Conservation (phyloP, 306 rosid species). For the Trifolium dubium region DNA sequence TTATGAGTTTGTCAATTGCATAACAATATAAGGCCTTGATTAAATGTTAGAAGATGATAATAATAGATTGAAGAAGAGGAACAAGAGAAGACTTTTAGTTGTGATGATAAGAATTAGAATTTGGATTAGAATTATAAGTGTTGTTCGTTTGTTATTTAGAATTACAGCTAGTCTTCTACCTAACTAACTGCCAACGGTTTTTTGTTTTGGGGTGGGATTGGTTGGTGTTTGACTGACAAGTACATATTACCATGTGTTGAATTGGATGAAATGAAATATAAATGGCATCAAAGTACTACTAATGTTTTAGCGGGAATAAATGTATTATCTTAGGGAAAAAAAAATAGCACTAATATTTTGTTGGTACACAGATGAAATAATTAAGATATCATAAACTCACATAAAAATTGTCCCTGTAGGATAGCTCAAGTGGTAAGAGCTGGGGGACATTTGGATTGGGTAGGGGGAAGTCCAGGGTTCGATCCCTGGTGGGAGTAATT, state of each 20-base stretch:
- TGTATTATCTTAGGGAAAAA: too few species aligned
- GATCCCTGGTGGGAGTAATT: too few species aligned
- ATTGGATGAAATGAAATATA: not conserved
- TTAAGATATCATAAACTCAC: too few species aligned
- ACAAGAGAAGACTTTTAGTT: constrained; percentile 10
- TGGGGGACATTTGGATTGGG: too few species aligned
- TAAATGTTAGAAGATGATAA: not conserved
- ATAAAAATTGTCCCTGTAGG: too few species aligned
- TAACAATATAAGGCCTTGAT: not conserved
- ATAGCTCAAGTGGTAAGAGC: too few species aligned
- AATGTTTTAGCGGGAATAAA: too few species aligned
- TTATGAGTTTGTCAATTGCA: not conserved
- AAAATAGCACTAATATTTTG: too few species aligned
- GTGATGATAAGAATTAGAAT: constrained; percentile 8
- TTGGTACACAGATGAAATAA: too few species aligned
- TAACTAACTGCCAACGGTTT: not conserved
- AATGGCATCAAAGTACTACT: too few species aligned
- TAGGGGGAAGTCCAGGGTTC: too few species aligned
- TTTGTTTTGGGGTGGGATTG: not conserved
- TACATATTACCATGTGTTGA: not conserved
- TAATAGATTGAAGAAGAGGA: not conserved
- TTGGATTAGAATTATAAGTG: not conserved
- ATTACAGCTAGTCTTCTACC: not conserved
- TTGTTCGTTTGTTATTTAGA: not conserved
- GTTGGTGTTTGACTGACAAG: constrained; percentile 14